Evolutionary conservation across 129 eudicot genomes (phyloP).

Genomic region (Helichrysum umbraculigerum): DNA sequence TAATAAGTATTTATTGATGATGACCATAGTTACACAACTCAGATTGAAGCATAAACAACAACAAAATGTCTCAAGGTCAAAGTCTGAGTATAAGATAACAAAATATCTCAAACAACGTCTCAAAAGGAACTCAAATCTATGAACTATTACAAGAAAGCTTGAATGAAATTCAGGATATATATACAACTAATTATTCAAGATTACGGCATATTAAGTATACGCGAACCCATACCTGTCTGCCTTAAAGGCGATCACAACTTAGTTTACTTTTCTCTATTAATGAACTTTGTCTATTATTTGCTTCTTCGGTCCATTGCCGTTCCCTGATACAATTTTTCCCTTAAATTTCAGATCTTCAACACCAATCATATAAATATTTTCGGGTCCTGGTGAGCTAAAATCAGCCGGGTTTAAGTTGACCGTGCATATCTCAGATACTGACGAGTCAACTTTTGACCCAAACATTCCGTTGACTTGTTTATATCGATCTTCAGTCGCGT

Average conservation of each 20-base stretch:
- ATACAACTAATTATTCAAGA: conserved; percentile 21
- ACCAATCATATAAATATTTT: conserved; percentile 44
- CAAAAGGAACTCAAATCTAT: conserved; percentile 19
- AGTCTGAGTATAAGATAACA: conserved; percentile 27
- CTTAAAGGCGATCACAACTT: conserved; percentile 22
- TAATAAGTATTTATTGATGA: background rate
- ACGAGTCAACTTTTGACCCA: conserved; percentile 6
- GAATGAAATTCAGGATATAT: conserved; percentile 17
- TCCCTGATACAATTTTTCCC: conserved; percentile 23
- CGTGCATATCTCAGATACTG: conserved; percentile 40
- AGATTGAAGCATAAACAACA: conserved; percentile 23
- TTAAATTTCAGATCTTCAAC: conserved; percentile 40
- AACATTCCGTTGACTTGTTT: conserved; percentile 22
- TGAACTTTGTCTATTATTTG: conserved; percentile 21
- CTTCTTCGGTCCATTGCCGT: conserved; percentile 33
- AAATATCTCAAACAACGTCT: conserved; percentile 22
- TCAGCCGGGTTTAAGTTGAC: conserved; percentile 85
- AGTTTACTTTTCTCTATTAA: background rate
- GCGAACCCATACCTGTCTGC: conserved; percentile 25
- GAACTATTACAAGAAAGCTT: conserved; percentile 23
- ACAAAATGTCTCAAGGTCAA: conserved; percentile 8
- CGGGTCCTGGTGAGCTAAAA: conserved; percentile 62
- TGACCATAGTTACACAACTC: conserved; percentile 6
- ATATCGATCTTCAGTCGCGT: conserved; percentile 26
- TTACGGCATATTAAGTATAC: background rate